Evolutionary conservation across 2,329 filamentous ascomycete genomes (phyloP).

Genomic region (Trichoderma koningiopsis): DNA sequence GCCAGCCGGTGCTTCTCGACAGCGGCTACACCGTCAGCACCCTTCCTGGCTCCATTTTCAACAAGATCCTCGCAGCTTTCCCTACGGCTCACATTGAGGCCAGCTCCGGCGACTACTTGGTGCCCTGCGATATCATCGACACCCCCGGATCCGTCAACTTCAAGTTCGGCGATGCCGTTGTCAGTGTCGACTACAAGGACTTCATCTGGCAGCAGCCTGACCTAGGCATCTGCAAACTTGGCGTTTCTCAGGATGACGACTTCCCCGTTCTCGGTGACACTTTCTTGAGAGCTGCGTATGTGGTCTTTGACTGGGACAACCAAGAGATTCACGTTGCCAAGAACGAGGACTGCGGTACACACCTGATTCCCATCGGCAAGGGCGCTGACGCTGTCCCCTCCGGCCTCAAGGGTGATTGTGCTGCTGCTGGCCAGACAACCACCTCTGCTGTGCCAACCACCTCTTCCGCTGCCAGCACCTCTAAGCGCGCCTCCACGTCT

Average conservation of each 20-base stretch:
- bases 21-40: conserved; percentile 69
- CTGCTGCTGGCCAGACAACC: conserved; percentile 27
- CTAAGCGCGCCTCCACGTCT: conserved; percentile 25
- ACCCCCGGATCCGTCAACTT: conserved; percentile 50
- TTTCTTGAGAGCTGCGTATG: conserved; percentile 49
- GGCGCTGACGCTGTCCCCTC: conserved; percentile 43
- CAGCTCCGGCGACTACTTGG: conserved; percentile 48
- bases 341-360: conserved; percentile 43
- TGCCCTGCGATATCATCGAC: conserved; percentile 46
- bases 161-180: conserved; percentile 48
- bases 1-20: conserved; percentile 59
- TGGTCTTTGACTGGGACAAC: conserved; percentile 48
- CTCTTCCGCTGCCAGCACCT: conserved; percentile 24
- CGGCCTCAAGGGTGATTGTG: conserved; percentile 36
- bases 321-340: conserved; percentile 42
- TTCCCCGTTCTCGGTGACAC: conserved; percentile 48
- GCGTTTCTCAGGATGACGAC: conserved; percentile 47
- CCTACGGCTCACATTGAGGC: conserved; percentile 48
- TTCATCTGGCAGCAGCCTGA: conserved; percentile 47
- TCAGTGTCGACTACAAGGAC: conserved; percentile 50
- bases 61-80: conserved; percentile 47
- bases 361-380: conserved; percentile 42
- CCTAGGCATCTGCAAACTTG: conserved; percentile 44
- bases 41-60: conserved; percentile 60
- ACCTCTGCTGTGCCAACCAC: conserved; percentile 26